These are phyloP conservation scores for Schrenkiella parvula DNA, from an alignment of 345 rosid species.

Conservation along the genomic window DNA sequence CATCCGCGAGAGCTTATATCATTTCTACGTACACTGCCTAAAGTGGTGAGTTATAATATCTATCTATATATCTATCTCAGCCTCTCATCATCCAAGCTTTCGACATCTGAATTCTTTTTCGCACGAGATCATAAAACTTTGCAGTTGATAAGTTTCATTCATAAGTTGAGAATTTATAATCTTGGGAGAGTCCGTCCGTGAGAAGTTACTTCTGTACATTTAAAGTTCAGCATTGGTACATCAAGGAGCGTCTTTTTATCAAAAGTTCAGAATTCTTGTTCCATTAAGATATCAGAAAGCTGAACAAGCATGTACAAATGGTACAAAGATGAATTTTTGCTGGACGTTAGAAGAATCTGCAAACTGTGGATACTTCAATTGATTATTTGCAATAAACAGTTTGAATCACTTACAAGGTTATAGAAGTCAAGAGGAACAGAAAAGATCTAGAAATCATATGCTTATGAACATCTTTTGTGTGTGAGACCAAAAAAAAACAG, in stretches of 20 bases:
- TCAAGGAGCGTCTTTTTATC: no score
- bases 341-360: neutral
- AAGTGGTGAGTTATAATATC: constrained; percentile 44
- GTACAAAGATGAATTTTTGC: no score
- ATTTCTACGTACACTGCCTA: constrained; percentile 59
- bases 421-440: neutral
- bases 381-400: neutral
- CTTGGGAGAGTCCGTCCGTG: no score
- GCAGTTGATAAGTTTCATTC: neutral
- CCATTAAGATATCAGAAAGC: no score
- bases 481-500: no score
- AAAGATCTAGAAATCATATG: neutral
- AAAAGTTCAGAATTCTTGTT: no score
- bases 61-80: neutral
- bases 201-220: no score
- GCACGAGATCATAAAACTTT: neutral
- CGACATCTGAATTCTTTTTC: neutral
- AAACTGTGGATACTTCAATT: neutral
- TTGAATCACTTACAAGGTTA: neutral
- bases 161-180: no score
- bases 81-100: neutral
- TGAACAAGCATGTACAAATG: no score
- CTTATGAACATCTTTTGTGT: constrained; percentile 10
- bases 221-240: no score
- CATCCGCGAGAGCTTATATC: constrained; percentile 86